Evolutionary conservation across 192 early-diverging fungal species (phyloP).

Genomic region (Phycomyces nitens): DNA sequence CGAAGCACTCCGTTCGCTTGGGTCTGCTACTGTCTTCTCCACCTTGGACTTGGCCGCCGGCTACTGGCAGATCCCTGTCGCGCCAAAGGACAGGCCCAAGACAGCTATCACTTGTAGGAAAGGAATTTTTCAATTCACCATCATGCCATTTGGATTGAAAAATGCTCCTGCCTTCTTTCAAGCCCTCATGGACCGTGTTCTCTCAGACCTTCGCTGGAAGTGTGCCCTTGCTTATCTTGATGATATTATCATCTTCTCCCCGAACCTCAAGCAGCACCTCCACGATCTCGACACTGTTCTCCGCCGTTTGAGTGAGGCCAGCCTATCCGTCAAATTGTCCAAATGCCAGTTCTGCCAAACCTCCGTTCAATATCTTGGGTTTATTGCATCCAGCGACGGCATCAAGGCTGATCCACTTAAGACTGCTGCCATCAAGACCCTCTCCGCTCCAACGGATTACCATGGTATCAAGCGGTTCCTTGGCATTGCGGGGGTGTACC

Average conservation of each 20-base stretch:
- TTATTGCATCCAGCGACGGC: not conserved
- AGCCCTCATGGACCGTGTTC: constrained; percentile 36
- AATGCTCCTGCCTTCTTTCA: constrained; percentile 37
- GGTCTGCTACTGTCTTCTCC: constrained; percentile 24
- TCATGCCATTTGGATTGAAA: constrained; percentile 32
- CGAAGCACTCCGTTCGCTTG: constrained; percentile 20
- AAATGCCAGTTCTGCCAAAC: not conserved
- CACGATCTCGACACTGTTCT: too few species aligned
- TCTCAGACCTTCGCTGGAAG: constrained; percentile 16
- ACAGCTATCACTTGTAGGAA: constrained; percentile 1
- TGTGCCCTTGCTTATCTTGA: constrained; percentile 37
- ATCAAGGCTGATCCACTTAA: not conserved
- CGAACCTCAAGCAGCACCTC: too few species aligned
- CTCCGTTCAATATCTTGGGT: not conserved
- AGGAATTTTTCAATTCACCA: constrained; percentile 19
- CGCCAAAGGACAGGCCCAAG: not conserved
- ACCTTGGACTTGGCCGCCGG: constrained; percentile 13
- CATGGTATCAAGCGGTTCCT: not conserved
- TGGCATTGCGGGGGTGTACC: not conserved
- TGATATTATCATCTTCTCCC: constrained; percentile 48
- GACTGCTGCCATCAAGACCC: not conserved
- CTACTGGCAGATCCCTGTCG: constrained; percentile 18
- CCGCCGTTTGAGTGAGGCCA: not conserved
- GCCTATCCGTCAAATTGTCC: not conserved
- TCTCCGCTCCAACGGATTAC: not conserved